Conservation (phyloP, 495 filamentous ascomycete species). For the Talaromyces trachyspermus region DNA sequence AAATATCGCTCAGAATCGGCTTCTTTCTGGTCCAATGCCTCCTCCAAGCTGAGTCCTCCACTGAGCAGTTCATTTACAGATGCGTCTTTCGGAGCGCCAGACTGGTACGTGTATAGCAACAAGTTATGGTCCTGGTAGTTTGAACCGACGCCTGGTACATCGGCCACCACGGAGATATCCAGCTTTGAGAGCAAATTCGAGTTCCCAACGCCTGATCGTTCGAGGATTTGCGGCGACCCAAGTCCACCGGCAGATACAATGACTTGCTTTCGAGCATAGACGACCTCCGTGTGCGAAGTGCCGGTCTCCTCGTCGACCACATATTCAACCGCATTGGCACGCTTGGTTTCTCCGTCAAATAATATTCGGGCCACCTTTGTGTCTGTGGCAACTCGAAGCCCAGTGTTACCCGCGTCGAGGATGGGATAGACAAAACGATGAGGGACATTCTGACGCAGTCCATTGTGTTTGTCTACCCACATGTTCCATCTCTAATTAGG, state of each 20-base stretch:
- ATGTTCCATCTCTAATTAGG: slow-evolving; percentile 1
- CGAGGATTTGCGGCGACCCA: slow-evolving; percentile 49
- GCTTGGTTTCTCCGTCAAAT: slow-evolving; percentile 38
- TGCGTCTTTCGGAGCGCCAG: slow-evolving; percentile 21
- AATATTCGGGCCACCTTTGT: slow-evolving; percentile 43
- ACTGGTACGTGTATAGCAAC: slow-evolving; percentile 20
- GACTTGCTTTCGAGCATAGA: slow-evolving; percentile 46
- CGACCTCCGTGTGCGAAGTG: not conserved
- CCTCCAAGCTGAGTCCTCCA: slow-evolving; percentile 15
- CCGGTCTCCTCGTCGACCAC: slow-evolving; percentile 20
- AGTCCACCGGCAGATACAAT: slow-evolving; percentile 53
- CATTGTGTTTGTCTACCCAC: slow-evolving; percentile 12
- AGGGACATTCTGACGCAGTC: slow-evolving; percentile 38
- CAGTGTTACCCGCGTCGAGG: slow-evolving; percentile 38
- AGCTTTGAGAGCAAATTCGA: slow-evolving; percentile 20
- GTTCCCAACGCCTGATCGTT: slow-evolving; percentile 54
- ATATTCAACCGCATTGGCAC: slow-evolving; percentile 38
- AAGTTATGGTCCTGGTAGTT: slow-evolving; percentile 44
- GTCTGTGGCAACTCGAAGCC: slow-evolving; percentile 46
- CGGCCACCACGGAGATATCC: slow-evolving; percentile 31
- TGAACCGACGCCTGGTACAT: slow-evolving; percentile 38
- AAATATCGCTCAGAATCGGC: slow-evolving; percentile 17
- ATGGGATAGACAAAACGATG: slow-evolving; percentile 37
- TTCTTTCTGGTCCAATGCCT: not conserved
- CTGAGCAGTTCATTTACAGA: slow-evolving; percentile 30